Base-by-base conservation (phyloP, 1,284 basidiomycete species). In the Naganishia liquefaciens region DNA sequence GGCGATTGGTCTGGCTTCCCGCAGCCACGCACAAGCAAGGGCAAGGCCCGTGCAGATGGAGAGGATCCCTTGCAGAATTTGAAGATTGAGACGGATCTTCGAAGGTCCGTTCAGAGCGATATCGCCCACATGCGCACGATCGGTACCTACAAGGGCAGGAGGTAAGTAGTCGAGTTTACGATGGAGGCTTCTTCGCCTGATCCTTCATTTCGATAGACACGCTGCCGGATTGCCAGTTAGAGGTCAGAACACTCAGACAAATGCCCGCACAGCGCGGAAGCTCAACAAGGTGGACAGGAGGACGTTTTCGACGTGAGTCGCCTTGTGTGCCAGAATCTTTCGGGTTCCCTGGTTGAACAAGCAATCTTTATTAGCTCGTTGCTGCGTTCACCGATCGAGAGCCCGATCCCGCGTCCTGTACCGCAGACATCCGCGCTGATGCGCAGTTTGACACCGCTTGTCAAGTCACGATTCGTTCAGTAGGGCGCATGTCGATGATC, bases 201-300 rank as follows among this genome's bases (percentile, higher is more conserved):
- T 37, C 1, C 10, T 37, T 37, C n/a, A n/a, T n/a, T 44, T 27
- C 40, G 19, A 5, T 47, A 79, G 82, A 71, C 83, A 84, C 64
- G 81, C 82, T 0, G 76, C 78, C 63, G 80, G 82, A 21, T 71
- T 82, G 25, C 83, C 84, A 0, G 83, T 83, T 0, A 74, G 82
- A 27, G 84, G 84, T 5, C 84, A 85, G 72, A 75, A 80, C 52
- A 85, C 83, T 28, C 77, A 78, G 40, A 81, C 77, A 7, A 84
- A 84, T 66, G 82, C 79, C 2, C 71, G 74, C 40, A 83, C 82
- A 13, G 83, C 83, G 0, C 79, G 77, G 66, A 81, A 77, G 70
- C 72, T 84, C 51, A 85, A 85, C 74, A 68, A 80, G 62, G 70
- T 83, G 13, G 74, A 76, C 42, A 67, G 75, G 21, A 60, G 60